A percentile compares a stretch with the other conserved stretches of the same genome.
Conservation (phyloP, 1,284 basidiomycete species). For the Marasmius fiardii region DNA sequence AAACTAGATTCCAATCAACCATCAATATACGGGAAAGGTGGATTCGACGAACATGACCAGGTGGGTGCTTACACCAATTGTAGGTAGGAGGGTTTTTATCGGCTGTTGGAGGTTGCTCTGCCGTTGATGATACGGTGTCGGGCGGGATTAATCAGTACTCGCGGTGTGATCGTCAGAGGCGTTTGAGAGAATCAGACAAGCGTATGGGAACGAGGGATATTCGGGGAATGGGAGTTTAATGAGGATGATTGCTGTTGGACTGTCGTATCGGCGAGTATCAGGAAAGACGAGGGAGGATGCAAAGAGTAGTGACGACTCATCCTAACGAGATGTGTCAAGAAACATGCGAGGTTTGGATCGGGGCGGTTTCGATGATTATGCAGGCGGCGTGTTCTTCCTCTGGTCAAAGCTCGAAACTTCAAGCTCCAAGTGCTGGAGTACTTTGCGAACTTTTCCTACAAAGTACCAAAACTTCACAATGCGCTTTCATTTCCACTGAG, state of each 20-base stretch:
- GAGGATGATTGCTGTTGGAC: too few species aligned
- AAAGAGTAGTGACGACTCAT: slow-evolving; percentile 38
- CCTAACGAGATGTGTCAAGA: slow-evolving; percentile 37
- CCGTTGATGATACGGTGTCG: slow-evolving; percentile 31
- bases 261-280: slow-evolving; percentile 35
- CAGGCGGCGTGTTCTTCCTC: slow-evolving; percentile 15
- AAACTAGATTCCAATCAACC: neutral
- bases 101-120: slow-evolving; percentile 31
- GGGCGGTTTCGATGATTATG: slow-evolving; percentile 30
- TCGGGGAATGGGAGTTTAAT: too few species aligned
- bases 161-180: slow-evolving; percentile 16
- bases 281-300: slow-evolving; percentile 24
- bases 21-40: slow-evolving; percentile 12
- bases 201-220: too few species aligned
- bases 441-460: slow-evolving; percentile 32
- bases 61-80: slow-evolving; percentile 32
- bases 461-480: neutral
- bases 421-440: slow-evolving; percentile 30
- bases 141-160: slow-evolving; percentile 28
- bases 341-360: slow-evolving; percentile 38
- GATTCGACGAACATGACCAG: slow-evolving; percentile 36
- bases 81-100: slow-evolving; percentile 33
- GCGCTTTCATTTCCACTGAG: slow-evolving; percentile 24
- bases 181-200: slow-evolving; percentile 21
- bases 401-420: slow-evolving; percentile 12